These are phyloP conservation scores for Secale cereale DNA, from an alignment of 176 grass and related monocot species.

Conservation along the genomic window DNA sequence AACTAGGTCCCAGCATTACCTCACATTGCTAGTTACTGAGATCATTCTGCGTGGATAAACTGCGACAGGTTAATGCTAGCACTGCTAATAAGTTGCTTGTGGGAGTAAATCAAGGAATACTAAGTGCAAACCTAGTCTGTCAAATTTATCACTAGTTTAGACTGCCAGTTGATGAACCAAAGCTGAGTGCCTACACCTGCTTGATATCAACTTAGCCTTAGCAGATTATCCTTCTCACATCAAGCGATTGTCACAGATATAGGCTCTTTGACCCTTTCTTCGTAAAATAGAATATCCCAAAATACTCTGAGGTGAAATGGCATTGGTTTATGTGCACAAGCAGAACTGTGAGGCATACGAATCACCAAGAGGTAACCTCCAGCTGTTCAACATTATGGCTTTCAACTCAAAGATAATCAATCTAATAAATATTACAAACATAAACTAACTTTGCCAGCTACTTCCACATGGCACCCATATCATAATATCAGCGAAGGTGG, in stretches of 20 bases:
- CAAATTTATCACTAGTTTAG: too few relatives aligned
- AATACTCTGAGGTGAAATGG: background rate
- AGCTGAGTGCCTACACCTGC: background rate
- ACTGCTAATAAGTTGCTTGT: too few relatives aligned
- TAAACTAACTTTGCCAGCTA: background rate
- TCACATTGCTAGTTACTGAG: too few relatives aligned
- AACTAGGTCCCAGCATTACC: too few relatives aligned
- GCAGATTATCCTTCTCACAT: background rate
- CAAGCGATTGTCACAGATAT: background rate
- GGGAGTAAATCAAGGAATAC: too few relatives aligned
- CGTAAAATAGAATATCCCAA: background rate
- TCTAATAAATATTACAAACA: background rate
- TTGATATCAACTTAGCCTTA: background rate
- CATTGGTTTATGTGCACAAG: background rate
- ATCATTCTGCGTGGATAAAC: too few relatives aligned
- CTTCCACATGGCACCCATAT: background rate
- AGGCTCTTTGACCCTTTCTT: background rate
- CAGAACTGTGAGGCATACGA: background rate
- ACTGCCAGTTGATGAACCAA: too few relatives aligned
- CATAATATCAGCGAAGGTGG: background rate
- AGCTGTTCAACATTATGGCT: background rate
- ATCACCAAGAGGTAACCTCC: background rate
- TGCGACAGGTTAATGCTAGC: too few relatives aligned
- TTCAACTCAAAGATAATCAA: background rate
- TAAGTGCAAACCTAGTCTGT: too few relatives aligned